Evolutionary conservation across 768 basidiomycete genomes (phyloP), one percentile per base, ranked within the genome.

Genomic region (Kwoniella mangroviensis): DNA sequence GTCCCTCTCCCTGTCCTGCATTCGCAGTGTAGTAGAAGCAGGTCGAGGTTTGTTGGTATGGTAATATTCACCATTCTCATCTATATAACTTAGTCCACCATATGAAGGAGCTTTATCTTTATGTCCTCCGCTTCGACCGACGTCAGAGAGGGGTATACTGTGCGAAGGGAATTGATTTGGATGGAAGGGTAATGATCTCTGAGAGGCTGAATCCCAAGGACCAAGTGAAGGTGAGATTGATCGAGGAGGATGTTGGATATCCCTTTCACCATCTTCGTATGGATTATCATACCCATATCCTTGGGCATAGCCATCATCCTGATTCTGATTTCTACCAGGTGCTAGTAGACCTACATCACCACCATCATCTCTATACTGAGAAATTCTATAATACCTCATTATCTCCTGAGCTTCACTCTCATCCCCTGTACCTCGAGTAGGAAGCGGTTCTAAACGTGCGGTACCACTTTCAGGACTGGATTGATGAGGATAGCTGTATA

Each of bases 201-300:
- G 77, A n/a, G 75, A 76, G 22, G 79, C 77, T 41, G 79, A 80
- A 66, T 80, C 79, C 79, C 79, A 80, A 17, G 79, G 79, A n/a
- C 79, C 79, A 26, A 80, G 51, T 1, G 79, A 72, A 42, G 68
- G 65, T 17, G 74, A 73, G 7, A 66, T n/a, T 11, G 72, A 41
- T 58, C 64, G 26, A 22, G 64, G 53, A 13, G 52, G 64, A 24
- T 57, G 26, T 58, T 58, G 56, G 5, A 15, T 2, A 41, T 58
- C 54, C 54, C 19, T 55, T 55, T 55, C 42, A 28, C 26, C 24
- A 6, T 41, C 28, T 13, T 63, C 73, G 59, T 72, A 74, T 7
- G 75, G 73, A n/a, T 74, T 59, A 11, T 43, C 22, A 55, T 75
- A 75, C 28, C 41, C 55, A 40, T 64, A 34, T 43, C 45, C 6